phyloP scores from a whole-genome alignment of 345 rosid species.

The Conringia planisiliqua region DNA sequence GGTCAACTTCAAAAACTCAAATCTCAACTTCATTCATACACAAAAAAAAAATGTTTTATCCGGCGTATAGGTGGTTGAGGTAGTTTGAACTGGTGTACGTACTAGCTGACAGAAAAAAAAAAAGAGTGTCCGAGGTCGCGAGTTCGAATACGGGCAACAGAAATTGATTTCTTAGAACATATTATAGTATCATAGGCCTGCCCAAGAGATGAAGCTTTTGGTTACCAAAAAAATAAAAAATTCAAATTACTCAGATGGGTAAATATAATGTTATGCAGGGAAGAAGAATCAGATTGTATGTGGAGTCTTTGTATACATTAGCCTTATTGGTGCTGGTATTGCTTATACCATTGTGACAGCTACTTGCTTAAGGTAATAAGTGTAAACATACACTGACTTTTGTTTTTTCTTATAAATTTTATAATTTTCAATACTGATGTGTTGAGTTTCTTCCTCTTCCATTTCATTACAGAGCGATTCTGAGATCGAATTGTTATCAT shows the following conservation, averaged over 20 bases:
- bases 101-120: not conserved
- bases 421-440: not conserved
- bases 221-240: not conserved
- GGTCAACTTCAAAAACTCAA: constrained; percentile 33
- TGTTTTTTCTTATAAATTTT: not conserved
- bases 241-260: not conserved
- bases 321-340: constrained; percentile 43
- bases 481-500: constrained; percentile 64
- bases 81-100: not conserved
- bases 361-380: constrained; percentile 54
- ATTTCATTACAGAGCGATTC: constrained; percentile 30
- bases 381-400: not conserved
- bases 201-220: not conserved
- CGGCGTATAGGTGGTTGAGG: not conserved
- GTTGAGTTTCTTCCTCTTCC: not conserved
- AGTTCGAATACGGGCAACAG: not conserved
- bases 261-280: constrained; percentile 11
- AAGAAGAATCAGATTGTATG: constrained; percentile 36
- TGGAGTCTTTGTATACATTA: constrained; percentile 52
- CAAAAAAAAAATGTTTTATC: not conserved
- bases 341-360: constrained; percentile 69
- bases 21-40: not conserved
- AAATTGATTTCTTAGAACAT: not conserved
- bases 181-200: not conserved
- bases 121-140: not conserved